These are phyloP conservation scores for Alternaria sp. DNA, from an alignment of 2,329 filamentous ascomycete genomes.

Conservation along the genomic window DNA sequence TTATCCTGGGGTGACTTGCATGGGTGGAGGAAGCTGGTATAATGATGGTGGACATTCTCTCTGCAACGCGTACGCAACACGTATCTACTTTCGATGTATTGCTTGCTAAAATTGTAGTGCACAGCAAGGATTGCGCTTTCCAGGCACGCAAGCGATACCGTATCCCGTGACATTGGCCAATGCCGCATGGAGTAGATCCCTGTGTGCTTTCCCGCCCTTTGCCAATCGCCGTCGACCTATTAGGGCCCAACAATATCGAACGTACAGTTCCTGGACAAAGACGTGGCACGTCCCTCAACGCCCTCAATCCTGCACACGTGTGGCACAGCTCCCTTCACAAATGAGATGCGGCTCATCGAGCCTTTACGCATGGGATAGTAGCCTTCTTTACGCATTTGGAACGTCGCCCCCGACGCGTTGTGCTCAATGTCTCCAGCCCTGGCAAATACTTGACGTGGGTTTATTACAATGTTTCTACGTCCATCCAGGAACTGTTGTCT, in stretches of 20 bases:
- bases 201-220: neutral
- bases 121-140: neutral
- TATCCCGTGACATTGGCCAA: neutral
- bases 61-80: neutral
- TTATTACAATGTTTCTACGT: too few relatives aligned
- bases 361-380: neutral
- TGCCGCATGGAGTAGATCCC: neutral
- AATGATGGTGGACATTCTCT: neutral
- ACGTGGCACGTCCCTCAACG: neutral
- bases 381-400: neutral
- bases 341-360: neutral
- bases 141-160: neutral
- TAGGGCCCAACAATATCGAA: neutral
- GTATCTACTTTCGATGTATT: neutral
- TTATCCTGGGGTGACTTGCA: too few relatives aligned
- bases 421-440: neutral
- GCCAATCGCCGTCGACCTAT: neutral
- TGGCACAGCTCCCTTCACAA: neutral
- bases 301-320: neutral
- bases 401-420: neutral
- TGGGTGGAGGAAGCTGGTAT: neutral
- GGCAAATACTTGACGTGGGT: neutral
- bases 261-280: neutral
- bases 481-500: too few relatives aligned
- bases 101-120: neutral